Conservation (phyloP, 2,329 filamentous ascomycete species). For the Tricladium varicosporioides region DNA sequence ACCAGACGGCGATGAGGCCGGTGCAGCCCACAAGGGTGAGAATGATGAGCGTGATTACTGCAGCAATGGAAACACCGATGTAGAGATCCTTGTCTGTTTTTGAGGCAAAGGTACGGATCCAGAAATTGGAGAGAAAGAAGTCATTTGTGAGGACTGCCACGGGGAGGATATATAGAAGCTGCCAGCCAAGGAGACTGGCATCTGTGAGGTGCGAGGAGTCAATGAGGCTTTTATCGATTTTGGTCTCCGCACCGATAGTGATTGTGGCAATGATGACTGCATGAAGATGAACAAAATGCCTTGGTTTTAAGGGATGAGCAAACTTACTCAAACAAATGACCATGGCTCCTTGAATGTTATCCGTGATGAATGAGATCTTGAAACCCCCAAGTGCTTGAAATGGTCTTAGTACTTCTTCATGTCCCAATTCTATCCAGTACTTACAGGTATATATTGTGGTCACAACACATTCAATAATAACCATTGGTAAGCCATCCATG, state of each 20-base stretch:
- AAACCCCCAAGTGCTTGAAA: slow-evolving; percentile 71
- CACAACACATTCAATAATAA: slow-evolving; percentile 74
- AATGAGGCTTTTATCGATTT: slow-evolving; percentile 69
- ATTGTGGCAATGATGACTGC: slow-evolving; percentile 69
- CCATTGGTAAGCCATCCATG: slow-evolving; percentile 68
- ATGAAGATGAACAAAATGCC: neutral
- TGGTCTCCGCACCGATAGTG: slow-evolving; percentile 71
- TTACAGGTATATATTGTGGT: slow-evolving; percentile 82
- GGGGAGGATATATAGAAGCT: slow-evolving; percentile 80
- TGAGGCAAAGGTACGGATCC: slow-evolving; percentile 80
- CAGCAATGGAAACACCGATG: slow-evolving; percentile 70
- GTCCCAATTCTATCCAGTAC: slow-evolving; percentile 21
- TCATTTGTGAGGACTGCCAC: slow-evolving; percentile 80
- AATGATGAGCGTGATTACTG: slow-evolving; percentile 62
- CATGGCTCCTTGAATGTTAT: slow-evolving; percentile 79
- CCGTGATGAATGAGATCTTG: slow-evolving; percentile 79
- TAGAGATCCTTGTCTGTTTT: slow-evolving; percentile 76
- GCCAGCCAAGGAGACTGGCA: slow-evolving; percentile 73
- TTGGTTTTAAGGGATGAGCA: too few species aligned
- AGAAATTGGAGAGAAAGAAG: slow-evolving; percentile 83
- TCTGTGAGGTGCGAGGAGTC: slow-evolving; percentile 68
- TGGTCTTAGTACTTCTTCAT: neutral
- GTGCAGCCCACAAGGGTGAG: slow-evolving; percentile 70
- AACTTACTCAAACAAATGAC: slow-evolving; percentile 60
- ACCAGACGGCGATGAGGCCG: slow-evolving; percentile 76